phyloP scores from a whole-genome alignment of 768 basidiomycete genomes.

The Suillus decipiens region DNA sequence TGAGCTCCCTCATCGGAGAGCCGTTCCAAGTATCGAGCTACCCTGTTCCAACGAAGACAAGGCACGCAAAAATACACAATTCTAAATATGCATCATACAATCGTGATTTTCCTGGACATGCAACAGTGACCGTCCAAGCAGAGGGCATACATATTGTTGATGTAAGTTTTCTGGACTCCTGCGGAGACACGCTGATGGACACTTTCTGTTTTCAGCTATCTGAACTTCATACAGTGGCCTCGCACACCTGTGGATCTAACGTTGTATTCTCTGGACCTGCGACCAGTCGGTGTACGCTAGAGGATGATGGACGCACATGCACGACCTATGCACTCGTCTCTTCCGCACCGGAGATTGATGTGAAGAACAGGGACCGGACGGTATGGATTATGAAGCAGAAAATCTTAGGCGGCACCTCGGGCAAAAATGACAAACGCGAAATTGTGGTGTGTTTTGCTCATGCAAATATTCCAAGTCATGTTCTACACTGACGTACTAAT shows the following conservation, averaged over 20 bases:
- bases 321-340: slow-evolving; percentile 59
- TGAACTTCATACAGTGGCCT: slow-evolving; percentile 63
- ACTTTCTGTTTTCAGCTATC: slow-evolving; percentile 47
- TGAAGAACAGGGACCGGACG: slow-evolving; percentile 46
- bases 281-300: slow-evolving; percentile 40
- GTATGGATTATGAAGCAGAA: slow-evolving; percentile 66
- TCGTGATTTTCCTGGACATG: slow-evolving; percentile 49
- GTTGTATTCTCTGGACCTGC: slow-evolving; percentile 62
- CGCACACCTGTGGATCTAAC: slow-evolving; percentile 70
- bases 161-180: slow-evolving; percentile 41
- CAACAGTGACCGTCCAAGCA: slow-evolving; percentile 66
- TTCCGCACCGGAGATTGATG: slow-evolving; percentile 45
- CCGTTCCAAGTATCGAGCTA: slow-evolving; percentile 32
- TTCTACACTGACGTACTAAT: slow-evolving; percentile 13
- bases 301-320: slow-evolving; percentile 38
- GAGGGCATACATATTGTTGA: slow-evolving; percentile 79
- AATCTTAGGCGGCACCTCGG: slow-evolving; percentile 35
- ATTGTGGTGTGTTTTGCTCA: slow-evolving; percentile 42
- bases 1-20: slow-evolving; percentile 33
- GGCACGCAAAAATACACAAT: background rate
- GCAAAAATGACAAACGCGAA: slow-evolving; percentile 41
- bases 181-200: background rate
- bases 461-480: slow-evolving; percentile 2
- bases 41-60: slow-evolving; percentile 16
- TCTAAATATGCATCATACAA: slow-evolving; percentile 23